Evolutionary conservation across 305 asterid species (phyloP), one percentile per base, ranked within the genome.

Genomic region (Ilex paraguariensis): DNA sequence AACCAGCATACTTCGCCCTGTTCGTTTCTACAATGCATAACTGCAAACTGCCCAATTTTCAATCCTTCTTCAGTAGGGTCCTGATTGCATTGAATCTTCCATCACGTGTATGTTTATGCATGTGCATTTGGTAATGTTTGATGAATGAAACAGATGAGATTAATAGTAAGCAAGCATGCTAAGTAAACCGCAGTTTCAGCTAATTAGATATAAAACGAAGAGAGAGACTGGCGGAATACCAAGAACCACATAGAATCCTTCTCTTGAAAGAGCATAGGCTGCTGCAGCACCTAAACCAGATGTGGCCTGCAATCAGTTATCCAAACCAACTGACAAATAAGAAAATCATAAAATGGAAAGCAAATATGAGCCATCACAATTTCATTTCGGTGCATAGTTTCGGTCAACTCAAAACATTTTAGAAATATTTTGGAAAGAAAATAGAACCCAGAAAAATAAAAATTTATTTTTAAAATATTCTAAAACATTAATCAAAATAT

Each of bases 271-370:
- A 56, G 87, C 95, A 76, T 60, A 65, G 8, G 95, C 90, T 64
- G 90, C 86, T 64, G 88, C 89, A 61, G 90, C 96, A 63, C 98
- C 98, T 75, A 91, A 81, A 59, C 98, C 96, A 65, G 95, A 88
- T 12, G 98, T 83, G 46, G 95, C 95, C 96, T 91, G 83, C 65
- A 74, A 78, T 61, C 45, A 60, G 52, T 16, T 10, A 21, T 28
- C 59, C 39, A 49, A 13, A 60, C 31, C 30, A 60, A 46, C 55
- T 30, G n/a, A 16, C n/a, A n/a, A 46, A 46, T 46, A 13, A 10
- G 15, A 46, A 11, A 10, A 46, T 46, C 52, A 46, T 46, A 46
- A 8, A 46, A 8, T 8, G 15, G 10, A 46, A 46, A 46, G 13
- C 8, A 42, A 42, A 42, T 42, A 6, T 42, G 48, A 6, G 10